A percentile compares a stretch with the other conserved stretches of the same genome.
These are phyloP conservation scores for Naematelia aurantialba DNA, from an alignment of 768 basidiomycete genomes.

Conservation along the genomic window DNA sequence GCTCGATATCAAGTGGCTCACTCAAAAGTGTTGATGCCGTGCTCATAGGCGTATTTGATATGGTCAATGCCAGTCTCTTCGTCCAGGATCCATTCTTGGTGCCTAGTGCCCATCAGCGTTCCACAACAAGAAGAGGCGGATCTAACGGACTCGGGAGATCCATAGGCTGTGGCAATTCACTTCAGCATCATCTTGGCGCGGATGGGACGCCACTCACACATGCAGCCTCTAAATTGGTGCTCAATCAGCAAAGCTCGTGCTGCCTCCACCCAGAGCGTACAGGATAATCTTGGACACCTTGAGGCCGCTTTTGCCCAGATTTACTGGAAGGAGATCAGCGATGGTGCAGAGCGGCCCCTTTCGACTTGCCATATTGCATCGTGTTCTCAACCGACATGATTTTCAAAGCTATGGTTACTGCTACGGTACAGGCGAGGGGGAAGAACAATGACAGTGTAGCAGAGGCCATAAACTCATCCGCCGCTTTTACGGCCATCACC, in stretches of 20 bases:
- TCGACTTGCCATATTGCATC: conserved; percentile 15
- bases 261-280: too few species aligned
- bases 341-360: neutral
- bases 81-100: conserved; percentile 14
- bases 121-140: neutral
- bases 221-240: conserved; percentile 17
- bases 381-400: conserved; percentile 11
- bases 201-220: conserved; percentile 9
- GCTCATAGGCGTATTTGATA: conserved; percentile 18
- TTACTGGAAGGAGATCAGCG: conserved; percentile 7
- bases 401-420: neutral
- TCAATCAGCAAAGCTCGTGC: neutral
- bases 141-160: conserved; percentile 5
- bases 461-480: too few species aligned
- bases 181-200: conserved; percentile 6
- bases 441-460: too few species aligned
- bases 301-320: conserved; percentile 37
- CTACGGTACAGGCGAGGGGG: too few species aligned
- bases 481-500: neutral
- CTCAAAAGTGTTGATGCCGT: conserved; percentile 13
- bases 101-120: conserved; percentile 1
- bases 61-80: conserved; percentile 24
- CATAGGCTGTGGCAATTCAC: conserved; percentile 12
- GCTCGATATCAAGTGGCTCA: too few species aligned
- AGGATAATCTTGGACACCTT: conserved; percentile 24